Evolutionary conservation across 1,284 basidiomycete genomes (phyloP), one percentile per base, ranked within the genome.

Genomic region (Cutaneotrichosporon cutaneum): DNA sequence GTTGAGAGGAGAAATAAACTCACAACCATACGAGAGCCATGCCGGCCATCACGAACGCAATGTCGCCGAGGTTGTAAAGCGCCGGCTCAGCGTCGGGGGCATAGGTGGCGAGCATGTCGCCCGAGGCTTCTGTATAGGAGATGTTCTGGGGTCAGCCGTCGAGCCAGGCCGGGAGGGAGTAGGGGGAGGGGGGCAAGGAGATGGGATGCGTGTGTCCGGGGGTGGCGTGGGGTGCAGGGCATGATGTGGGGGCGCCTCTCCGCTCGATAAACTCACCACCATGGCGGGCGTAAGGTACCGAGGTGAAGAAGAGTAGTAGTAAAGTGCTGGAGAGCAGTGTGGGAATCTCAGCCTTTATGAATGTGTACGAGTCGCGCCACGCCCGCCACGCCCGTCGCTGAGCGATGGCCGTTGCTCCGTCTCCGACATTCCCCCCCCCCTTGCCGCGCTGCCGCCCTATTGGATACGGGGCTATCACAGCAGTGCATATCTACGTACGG

Each of bases 1-100:
- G 80, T 57, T 86, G 72, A 72, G 47, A 8, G 32, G 53, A 3
- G 24, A 32, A 24, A 26, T 52, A 36, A 47, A n/a, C 42, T 32
- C 27, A 51, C 48, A 50, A 13, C 32, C 14, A 47, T 6, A 42
- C 44, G 24, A 42, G 56, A 21, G 24, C 22, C 42, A 42, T 22
- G 56, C 42, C 52, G 56, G 36, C 62, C 61, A 70, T 75, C 67
- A 84, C 73, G 71, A 82, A 85, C 7, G 82, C 80, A 62, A 84
- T 82, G 72, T 84, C 82, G 63, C 83, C 83, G n/a, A 81, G 69
- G 76, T 84, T 82, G 76, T 81, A 82, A 58, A 81, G 62, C 65
- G 70, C 56, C n/a, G 72, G 58, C 4, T 73, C 73, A 0, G 75
- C 80, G 45, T 82, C 77, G 44, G 79, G 75, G 3, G 64, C 51